Evolutionary conservation across 805 yeast species (phyloP).

Genomic region (Cyberlindnera mycetangii): DNA sequence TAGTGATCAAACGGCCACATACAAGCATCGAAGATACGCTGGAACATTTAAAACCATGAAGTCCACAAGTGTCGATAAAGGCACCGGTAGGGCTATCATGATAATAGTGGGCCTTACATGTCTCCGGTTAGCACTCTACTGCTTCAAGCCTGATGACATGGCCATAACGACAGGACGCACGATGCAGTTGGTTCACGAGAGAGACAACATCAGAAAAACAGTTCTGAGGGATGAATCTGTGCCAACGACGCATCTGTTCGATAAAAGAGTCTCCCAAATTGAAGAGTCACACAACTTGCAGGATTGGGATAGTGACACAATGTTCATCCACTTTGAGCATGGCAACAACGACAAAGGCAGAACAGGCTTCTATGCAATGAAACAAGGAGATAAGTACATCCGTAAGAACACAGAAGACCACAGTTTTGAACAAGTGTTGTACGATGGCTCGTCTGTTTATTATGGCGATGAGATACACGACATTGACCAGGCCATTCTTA

Average conservation of each 20-base stretch:
- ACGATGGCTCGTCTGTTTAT: conserved; percentile 45
- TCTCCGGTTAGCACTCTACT: conserved; percentile 8
- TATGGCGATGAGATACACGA: conserved; percentile 39
- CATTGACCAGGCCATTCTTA: conserved; percentile 55
- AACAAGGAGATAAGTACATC: conserved; percentile 6
- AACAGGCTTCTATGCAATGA: conserved; percentile 10
- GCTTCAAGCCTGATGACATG: conserved; percentile 7
- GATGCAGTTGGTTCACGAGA: not conserved
- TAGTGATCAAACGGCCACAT: not conserved
- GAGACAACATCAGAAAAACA: not conserved
- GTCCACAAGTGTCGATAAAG: not conserved
- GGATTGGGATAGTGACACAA: conserved; percentile 9
- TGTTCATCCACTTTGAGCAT: conserved; percentile 8
- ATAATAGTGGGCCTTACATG: conserved; percentile 7
- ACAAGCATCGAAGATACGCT: no score
- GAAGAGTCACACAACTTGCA: conserved; percentile 2
- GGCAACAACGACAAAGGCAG: conserved; percentile 3
- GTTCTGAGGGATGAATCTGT: not conserved
- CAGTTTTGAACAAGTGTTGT: conserved; percentile 42
- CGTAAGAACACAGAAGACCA: conserved; percentile 33
- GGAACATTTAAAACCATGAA: not conserved
- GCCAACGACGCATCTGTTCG: not conserved
- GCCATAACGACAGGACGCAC: conserved; percentile 1
- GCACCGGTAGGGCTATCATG: conserved; percentile 9
- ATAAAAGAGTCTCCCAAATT: conserved; percentile 1